Conservation (phyloP, 1,284 basidiomycete species). For the Rhodofomes roseus region DNA sequence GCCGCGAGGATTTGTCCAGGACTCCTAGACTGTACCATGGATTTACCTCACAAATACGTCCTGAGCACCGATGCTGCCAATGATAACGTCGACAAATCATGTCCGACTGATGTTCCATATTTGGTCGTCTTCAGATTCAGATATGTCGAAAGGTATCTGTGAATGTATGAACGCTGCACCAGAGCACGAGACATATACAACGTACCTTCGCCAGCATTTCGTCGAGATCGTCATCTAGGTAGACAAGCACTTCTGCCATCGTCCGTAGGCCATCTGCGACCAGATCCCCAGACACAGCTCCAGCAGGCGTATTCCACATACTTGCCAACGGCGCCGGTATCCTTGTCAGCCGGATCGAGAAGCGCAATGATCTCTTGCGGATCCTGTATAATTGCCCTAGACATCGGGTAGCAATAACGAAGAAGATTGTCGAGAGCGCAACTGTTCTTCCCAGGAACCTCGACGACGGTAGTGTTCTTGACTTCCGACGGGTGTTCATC, state of each 20-base stretch:
- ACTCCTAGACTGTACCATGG: too few relatives aligned
- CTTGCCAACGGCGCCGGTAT: too few relatives aligned
- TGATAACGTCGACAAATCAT: background rate
- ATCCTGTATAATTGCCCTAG: slow-evolving; percentile 6
- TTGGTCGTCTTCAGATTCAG: background rate
- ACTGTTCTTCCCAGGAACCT: slow-evolving; percentile 11
- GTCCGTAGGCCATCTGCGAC: background rate
- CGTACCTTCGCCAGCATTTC: background rate
- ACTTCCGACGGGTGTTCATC: too few relatives aligned
- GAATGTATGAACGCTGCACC: background rate
- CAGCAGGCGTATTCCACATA: background rate
- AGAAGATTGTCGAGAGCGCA: slow-evolving; percentile 13
- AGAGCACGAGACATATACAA: background rate
- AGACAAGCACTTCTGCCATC: background rate
- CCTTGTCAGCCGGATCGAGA: background rate
- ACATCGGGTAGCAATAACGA: slow-evolving; percentile 18
- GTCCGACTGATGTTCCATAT: background rate
- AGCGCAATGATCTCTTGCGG: slow-evolving; percentile 2
- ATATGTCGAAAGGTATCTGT: background rate
- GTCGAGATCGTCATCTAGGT: background rate
- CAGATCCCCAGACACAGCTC: background rate
- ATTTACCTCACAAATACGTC: too few relatives aligned
- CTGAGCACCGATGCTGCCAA: too few relatives aligned
- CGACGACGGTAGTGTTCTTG: background rate
- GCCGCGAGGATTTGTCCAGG: too few relatives aligned